Base-by-base conservation (phyloP, 2,329 filamentous ascomycete species). In the Hymenoscyphus occultus region DNA sequence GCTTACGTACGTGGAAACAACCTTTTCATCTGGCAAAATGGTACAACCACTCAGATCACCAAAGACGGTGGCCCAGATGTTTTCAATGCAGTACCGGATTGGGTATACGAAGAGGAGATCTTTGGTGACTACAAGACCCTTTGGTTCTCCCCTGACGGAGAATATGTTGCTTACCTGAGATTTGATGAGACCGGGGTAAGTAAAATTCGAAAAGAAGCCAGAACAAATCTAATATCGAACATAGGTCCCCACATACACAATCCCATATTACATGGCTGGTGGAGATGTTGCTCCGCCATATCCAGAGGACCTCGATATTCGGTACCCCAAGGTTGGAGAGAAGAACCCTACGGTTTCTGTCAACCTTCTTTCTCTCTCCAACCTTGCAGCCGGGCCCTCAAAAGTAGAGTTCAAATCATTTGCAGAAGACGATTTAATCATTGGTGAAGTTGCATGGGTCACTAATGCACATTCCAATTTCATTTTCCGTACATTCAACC, bases 1-100 rank as follows among this genome's bases (percentile, higher is more conserved):
- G 88, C 86, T 1, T 90, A 90, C 72, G 88, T 90, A 16, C 84
- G 86, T 56, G 85, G 79, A 54, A 90, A 90, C 74, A 82, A 91
- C 71, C 75, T 91, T 0, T 90, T 82, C 75, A 74, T 90, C 62
- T 84, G 82, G 78, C 79, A 78, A 66, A 79, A 83, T 60, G 84
- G 84, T 35, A 78, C 80, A 2, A 77, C 85, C 14, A 82, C 89
- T 66, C 66, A 69, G 39, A 68, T 70, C 56, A 90, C 87, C 13
- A 75, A 77, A 0, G 81, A 89, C 68, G 87, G 86, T 12, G 81
- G 85, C 0, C 83, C 84, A 0, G 84, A 89, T 72, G 76, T 83
- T 69, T 91, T 89, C 77, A 84, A 89, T 65, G 86, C 80, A 4
- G 81, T 89, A 0, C 86, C 86, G 0, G 87, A 89, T 71, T 90